Percentiles rank a stretch among this genome's conserved stretches.
Evolutionary conservation across 2,329 filamentous ascomycete genomes (phyloP).

Genomic region (Trichoderma pleuroti): DNA sequence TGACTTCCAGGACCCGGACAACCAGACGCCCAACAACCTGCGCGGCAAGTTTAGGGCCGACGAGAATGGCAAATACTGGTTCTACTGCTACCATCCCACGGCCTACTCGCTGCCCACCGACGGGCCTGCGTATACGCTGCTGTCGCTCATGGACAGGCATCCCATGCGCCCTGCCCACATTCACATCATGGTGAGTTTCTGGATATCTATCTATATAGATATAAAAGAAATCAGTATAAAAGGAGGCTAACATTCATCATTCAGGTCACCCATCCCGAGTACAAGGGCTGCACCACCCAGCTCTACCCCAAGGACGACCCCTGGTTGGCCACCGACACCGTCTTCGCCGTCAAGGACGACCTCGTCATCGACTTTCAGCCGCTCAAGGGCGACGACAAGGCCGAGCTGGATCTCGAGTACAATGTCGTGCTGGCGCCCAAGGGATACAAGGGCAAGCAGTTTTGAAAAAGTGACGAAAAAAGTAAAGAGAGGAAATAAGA

Average conservation of each 20-base stretch:
- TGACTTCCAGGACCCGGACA: slow-evolving; percentile 70
- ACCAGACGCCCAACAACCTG: slow-evolving; percentile 70
- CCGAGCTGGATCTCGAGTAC: slow-evolving; percentile 39
- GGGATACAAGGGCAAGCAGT: slow-evolving; percentile 41
- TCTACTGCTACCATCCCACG: slow-evolving; percentile 73
- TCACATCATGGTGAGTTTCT: slow-evolving; percentile 45
- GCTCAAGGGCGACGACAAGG: slow-evolving; percentile 37
- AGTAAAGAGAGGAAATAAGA: background rate
- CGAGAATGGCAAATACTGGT: slow-evolving; percentile 65
- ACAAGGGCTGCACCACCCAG: slow-evolving; percentile 70
- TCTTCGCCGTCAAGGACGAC: slow-evolving; percentile 54
- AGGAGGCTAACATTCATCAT: background rate
- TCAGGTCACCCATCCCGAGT: slow-evolving; percentile 56
- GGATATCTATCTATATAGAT: background rate
- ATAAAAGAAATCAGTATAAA: background rate
- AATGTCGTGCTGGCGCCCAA: slow-evolving; percentile 44
- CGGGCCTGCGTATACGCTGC: slow-evolving; percentile 44
- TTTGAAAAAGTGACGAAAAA: background rate
- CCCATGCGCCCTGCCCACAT: slow-evolving; percentile 50
- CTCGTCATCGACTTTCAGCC: slow-evolving; percentile 50
- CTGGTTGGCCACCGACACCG: slow-evolving; percentile 52
- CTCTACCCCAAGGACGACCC: slow-evolving; percentile 68
- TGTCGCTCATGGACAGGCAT: slow-evolving; percentile 46
- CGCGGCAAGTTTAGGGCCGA: slow-evolving; percentile 72
- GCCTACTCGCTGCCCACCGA: slow-evolving; percentile 68